Percentiles rank a stretch among this genome's conserved stretches.
phyloP scores from a whole-genome alignment of 2,329 filamentous ascomycete species.

The Colletotrichum tropicale region DNA sequence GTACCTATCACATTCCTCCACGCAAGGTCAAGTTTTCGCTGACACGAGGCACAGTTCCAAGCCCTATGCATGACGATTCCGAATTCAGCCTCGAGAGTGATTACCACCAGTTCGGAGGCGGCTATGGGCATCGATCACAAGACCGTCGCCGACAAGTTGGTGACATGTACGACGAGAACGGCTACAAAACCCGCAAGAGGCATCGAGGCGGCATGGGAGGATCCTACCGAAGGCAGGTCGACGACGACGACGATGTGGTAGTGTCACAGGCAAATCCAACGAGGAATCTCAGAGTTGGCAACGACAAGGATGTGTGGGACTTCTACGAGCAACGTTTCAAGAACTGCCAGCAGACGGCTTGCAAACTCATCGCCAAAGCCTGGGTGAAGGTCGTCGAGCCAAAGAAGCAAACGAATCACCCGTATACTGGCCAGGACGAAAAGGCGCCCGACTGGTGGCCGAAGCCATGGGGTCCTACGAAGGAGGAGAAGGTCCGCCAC shows the following conservation, averaged over 20 bases:
- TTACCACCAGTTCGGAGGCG: constrained; percentile 20
- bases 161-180: constrained; percentile 28
- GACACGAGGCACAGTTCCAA: constrained; percentile 27
- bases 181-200: constrained; percentile 41
- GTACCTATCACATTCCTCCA: constrained; percentile 31
- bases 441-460: constrained; percentile 74
- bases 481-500: constrained; percentile 64
- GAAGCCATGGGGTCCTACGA: constrained; percentile 53
- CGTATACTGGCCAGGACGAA: constrained; percentile 70
- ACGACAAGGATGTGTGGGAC: constrained; percentile 57
- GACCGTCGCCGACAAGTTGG: constrained; percentile 29
- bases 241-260: constrained; percentile 48
- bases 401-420: constrained; percentile 77
- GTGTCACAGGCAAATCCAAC: constrained; percentile 41
- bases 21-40: not conserved
- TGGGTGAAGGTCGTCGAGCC: constrained; percentile 79
- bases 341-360: constrained; percentile 71
- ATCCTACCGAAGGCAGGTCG: constrained; percentile 37
- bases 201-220: constrained; percentile 25
- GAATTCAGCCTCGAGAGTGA: constrained; percentile 21
- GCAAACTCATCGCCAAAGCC: constrained; percentile 75
- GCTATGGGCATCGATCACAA: constrained; percentile 26
- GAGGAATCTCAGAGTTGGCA: constrained; percentile 55
- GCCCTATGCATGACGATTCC: constrained; percentile 36
- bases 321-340: constrained; percentile 69